These are phyloP conservation scores for Phytopythium kandeliae DNA, from an alignment of 352 stramenopile genomes.

Conservation along the genomic window DNA sequence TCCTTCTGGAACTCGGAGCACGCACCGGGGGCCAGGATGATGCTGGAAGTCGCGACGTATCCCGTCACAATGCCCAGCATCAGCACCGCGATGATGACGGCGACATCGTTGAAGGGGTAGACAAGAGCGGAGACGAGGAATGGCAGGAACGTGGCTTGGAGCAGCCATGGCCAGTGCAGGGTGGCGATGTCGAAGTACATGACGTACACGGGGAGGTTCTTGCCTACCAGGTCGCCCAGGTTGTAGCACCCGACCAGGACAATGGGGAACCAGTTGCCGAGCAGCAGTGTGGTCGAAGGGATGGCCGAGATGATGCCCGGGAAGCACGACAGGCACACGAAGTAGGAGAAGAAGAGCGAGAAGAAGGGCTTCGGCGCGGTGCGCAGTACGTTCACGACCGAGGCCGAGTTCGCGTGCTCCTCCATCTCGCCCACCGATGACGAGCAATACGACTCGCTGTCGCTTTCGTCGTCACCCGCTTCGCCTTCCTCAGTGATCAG, in stretches of 20 bases:
- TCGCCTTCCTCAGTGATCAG: constrained; percentile 11
- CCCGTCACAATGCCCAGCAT: constrained; percentile 59
- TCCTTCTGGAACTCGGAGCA: constrained; percentile 79
- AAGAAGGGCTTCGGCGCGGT: constrained; percentile 69
- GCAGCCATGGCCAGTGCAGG: constrained; percentile 56
- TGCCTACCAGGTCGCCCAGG: constrained; percentile 70
- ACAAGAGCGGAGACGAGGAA: constrained; percentile 60
- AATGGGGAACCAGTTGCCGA: constrained; percentile 74
- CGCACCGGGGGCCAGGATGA: constrained; percentile 68
- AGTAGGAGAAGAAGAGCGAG: constrained; percentile 72
- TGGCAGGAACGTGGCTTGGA: constrained; percentile 62
- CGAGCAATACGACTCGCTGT: constrained; percentile 32
- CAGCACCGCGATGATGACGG: constrained; percentile 45
- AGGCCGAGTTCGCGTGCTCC: constrained; percentile 32
- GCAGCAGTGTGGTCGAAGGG: constrained; percentile 42
- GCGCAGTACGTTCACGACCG: constrained; percentile 53
- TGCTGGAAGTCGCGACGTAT: constrained; percentile 73
- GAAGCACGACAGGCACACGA: constrained; percentile 76
- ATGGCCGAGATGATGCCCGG: constrained; percentile 72
- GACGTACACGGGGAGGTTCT: constrained; percentile 63
- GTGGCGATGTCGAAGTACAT: constrained; percentile 69
- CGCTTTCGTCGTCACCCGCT: constrained; percentile 15
- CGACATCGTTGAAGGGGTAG: constrained; percentile 47
- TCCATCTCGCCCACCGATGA: constrained; percentile 26
- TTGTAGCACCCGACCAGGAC: constrained; percentile 74